phyloP scores from a whole-genome alignment of 495 filamentous ascomycete genomes.

The Podospora appendiculata region DNA sequence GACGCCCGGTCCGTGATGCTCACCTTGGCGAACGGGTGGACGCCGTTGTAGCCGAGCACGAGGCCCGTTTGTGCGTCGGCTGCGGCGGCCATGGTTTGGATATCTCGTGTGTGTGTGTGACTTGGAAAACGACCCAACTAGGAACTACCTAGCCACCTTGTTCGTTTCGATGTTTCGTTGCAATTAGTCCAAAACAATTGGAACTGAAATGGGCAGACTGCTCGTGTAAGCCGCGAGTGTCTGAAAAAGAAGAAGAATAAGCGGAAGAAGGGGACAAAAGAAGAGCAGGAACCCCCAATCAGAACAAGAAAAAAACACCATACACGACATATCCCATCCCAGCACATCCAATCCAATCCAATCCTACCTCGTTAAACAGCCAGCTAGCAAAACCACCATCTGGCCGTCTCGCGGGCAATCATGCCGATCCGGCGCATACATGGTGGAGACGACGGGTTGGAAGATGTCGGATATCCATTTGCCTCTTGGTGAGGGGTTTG shows the following conservation, averaged over 20 bases:
- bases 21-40: constrained; percentile 44
- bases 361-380: no score
- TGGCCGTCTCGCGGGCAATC: background rate
- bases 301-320: background rate
- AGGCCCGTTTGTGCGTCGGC: constrained; percentile 29
- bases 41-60: constrained; percentile 39
- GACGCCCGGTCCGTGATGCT: constrained; percentile 40
- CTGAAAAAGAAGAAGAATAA: no score
- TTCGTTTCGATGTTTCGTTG: no score
- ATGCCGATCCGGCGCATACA: background rate
- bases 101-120: background rate
- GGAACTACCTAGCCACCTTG: no score
- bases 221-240: no score
- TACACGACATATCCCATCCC: background rate
- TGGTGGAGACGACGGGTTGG: background rate
- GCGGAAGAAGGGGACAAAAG: no score
- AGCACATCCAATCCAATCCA: background rate
- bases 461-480: background rate
- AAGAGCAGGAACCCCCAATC: background rate
- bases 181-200: no score
- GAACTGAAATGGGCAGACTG: no score
- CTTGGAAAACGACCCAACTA: no score
- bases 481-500: background rate
- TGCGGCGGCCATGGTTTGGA: constrained; percentile 5
- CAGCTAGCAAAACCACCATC: background rate